A percentile compares a stretch with the other conserved stretches of the same genome.
Conservation (phyloP, 2,329 filamentous ascomycete genomes). For the Aspergillus pseudoterreus region DNA sequence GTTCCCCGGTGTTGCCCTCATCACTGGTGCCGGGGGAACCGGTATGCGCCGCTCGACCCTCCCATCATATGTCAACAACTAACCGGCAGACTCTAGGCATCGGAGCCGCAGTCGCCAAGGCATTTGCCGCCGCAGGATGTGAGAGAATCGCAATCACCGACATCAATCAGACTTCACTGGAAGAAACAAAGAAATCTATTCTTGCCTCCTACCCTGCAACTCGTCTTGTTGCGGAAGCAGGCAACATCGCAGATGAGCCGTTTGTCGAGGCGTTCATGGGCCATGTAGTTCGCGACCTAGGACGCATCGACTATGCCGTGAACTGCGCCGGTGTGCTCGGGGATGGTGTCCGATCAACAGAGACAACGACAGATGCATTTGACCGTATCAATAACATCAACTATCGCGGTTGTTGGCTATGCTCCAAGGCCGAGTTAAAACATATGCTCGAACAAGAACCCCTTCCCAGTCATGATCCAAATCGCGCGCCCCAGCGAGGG, state of each 20-base stretch:
- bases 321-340: slow-evolving; percentile 53
- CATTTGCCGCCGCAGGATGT: slow-evolving; percentile 51
- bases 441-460: slow-evolving; percentile 48
- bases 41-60: slow-evolving; percentile 26
- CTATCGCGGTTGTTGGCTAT: slow-evolving; percentile 51
- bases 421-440: slow-evolving; percentile 41
- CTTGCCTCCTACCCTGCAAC: slow-evolving; percentile 30
- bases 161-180: slow-evolving; percentile 41
- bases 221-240: slow-evolving; percentile 33
- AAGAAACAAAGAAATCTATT: slow-evolving; percentile 26
- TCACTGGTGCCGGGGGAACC: slow-evolving; percentile 49
- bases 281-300: slow-evolving; percentile 33
- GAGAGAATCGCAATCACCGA: slow-evolving; percentile 54
- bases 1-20: slow-evolving; percentile 46
- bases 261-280: slow-evolving; percentile 40
- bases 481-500: slow-evolving; percentile 40
- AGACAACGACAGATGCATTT: slow-evolving; percentile 48
- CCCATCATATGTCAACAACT: not conserved
- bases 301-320: slow-evolving; percentile 54
- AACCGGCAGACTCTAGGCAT: slow-evolving; percentile 43
- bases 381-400: slow-evolving; percentile 55
- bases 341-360: slow-evolving; percentile 27
- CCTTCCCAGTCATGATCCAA: slow-evolving; percentile 35
- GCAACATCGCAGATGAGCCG: slow-evolving; percentile 48
- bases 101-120: slow-evolving; percentile 51